Evolutionary conservation across 1,139 yeast genomes (phyloP), one percentile per base, ranked within the genome.

Genomic region (Geotrichum europaeum): DNA sequence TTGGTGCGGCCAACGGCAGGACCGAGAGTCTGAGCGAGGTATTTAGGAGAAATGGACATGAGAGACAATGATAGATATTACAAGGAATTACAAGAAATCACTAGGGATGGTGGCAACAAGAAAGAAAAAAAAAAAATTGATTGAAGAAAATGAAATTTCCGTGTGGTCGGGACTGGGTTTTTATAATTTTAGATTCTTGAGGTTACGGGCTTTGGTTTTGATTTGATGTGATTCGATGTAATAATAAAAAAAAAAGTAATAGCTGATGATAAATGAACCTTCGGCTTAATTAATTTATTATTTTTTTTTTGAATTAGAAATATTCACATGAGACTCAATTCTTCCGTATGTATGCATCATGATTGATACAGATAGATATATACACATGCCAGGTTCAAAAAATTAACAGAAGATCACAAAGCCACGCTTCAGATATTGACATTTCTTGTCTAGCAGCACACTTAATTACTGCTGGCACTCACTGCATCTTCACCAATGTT

Each of bases 31-130:
- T 73, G 73, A 43, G 73, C 65, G 2, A 64, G 63, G 65, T 68
- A 72, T 32, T 69, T 64, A 22, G 76, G 75, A 49, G 72, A 60
- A 55, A 73, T 69, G 24, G 71, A 63, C 74, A 72, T 72, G 51
- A 56, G 60, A 13, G 28, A 7, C 22, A 43, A n/a, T 13, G 28
- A 36, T 4, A 49, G 15, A 9, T 50, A 50, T 50, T 49, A 30
- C 25, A 24, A 25, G 25, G 4, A 22, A 18, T 24, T 2, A 13
- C 4, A 22, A n/a, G 3, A 24, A 49, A n/a, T 24, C 25, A 24
- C 25, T 24, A 43, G 43, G 28, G 40, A 15, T 20, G 52, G 13
- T n/a, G 52, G n/a, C 6, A 4, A 22, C 15, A 28, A 36, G 10
- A 9, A n/a, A 13, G 2, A 6, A 52, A 32, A 20, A 52, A 24